Percentiles rank a stretch among this genome's conserved stretches.
Conservation (phyloP, 2,329 filamentous ascomycete genomes). For the Monilinia fructigena region DNA sequence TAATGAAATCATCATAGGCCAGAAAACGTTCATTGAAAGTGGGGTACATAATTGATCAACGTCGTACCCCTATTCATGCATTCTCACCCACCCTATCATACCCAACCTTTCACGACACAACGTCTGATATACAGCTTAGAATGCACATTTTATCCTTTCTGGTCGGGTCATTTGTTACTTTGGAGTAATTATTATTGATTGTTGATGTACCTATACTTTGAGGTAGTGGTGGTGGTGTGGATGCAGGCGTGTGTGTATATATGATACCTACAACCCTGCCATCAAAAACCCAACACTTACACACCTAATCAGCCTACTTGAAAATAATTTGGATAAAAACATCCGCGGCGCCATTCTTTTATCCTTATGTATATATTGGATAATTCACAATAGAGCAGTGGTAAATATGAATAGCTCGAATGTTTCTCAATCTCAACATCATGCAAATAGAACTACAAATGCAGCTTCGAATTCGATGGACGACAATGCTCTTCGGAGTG, state of each 20-base stretch:
- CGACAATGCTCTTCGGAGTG: neutral
- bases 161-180: neutral
- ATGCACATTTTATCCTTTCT: neutral
- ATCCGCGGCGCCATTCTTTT: no score
- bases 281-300: neutral
- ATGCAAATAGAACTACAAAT: neutral
- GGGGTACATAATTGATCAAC: constrained; percentile 16
- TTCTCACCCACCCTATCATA: constrained; percentile 3
- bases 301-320: no score
- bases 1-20: neutral
- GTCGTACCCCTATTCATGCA: constrained; percentile 1
- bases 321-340: no score
- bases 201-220: neutral
- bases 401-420: no score
- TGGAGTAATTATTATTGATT: neutral
- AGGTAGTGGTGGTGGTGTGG: neutral
- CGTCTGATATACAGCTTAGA: neutral
- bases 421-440: no score
- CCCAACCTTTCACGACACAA: neutral
- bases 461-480: neutral
- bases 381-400: no score
- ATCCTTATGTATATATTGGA: no score
- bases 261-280: neutral
- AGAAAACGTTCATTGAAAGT: neutral
- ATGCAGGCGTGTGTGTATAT: neutral